Conservation (phyloP, 805 yeast species). For the Grigorovia humatica region DNA sequence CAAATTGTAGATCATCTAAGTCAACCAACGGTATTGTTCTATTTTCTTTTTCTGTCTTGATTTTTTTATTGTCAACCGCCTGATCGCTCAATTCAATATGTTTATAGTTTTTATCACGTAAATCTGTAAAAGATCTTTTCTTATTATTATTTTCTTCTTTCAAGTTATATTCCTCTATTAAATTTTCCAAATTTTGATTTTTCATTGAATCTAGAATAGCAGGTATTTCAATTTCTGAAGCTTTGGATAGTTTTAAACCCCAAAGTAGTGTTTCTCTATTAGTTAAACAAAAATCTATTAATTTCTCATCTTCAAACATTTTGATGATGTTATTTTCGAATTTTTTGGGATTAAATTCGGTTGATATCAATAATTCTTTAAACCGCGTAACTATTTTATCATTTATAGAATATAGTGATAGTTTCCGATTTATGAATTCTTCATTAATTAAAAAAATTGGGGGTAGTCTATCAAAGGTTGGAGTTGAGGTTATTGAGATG, state of each 20-base stretch:
- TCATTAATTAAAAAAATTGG: conserved; percentile 35
- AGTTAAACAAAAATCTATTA: conserved; percentile 39
- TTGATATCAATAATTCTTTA: conserved; percentile 31
- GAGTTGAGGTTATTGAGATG: conserved; percentile 1
- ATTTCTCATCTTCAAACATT: conserved; percentile 33
- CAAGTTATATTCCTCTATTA: conserved; percentile 34
- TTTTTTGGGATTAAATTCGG: conserved; percentile 30
- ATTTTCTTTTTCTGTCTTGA: conserved; percentile 17
- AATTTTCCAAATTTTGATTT: conserved; percentile 30
- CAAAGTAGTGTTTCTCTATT: conserved; percentile 46
- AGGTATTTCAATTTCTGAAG: conserved; percentile 30
- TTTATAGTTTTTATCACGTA: too few relatives aligned
- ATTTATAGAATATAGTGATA: conserved; percentile 27
- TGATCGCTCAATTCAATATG: not conserved
- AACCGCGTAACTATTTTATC: conserved; percentile 32
- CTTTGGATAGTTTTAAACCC: conserved; percentile 38
- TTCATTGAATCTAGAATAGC: conserved; percentile 36
- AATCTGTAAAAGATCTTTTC: not conserved
- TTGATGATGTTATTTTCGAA: conserved; percentile 34
- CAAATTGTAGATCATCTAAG: conserved; percentile 51
- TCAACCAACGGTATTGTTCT: conserved; percentile 36
- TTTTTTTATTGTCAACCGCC: conserved; percentile 4
- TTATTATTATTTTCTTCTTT: not conserved
- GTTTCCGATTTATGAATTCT: conserved; percentile 44
- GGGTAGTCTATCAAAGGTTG: not conserved